phyloP scores from a whole-genome alignment of 768 basidiomycete species.

The Pulveroboletus sp. region DNA sequence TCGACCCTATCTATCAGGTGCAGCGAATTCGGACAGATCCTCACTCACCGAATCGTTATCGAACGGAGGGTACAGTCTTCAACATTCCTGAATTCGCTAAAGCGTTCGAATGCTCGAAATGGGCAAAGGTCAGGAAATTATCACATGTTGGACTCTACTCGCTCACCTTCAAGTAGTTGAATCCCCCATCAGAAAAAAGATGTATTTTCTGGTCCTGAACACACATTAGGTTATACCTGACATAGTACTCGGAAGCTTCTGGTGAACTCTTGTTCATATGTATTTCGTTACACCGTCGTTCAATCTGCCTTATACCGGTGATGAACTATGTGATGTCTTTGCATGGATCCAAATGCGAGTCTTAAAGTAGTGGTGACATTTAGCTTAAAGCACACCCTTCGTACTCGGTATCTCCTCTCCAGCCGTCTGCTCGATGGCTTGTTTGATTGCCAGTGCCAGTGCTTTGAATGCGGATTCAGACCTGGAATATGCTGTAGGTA shows the following conservation, averaged over 20 bases:
- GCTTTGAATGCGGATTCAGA: slow-evolving; percentile 99
- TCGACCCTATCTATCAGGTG: slow-evolving; percentile 38
- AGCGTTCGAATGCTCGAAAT: slow-evolving; percentile 77
- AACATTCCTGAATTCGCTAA: slow-evolving; percentile 87
- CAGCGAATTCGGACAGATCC: slow-evolving; percentile 83
- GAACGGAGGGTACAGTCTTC: slow-evolving; percentile 80
- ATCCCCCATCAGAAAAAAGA: slow-evolving; percentile 73
- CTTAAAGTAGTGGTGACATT: background rate
- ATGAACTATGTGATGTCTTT: slow-evolving; percentile 2
- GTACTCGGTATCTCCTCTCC: slow-evolving; percentile 92
- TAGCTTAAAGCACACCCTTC: slow-evolving; percentile 82
- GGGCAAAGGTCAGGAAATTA: slow-evolving; percentile 56
- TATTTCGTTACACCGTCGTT: slow-evolving; percentile 12
- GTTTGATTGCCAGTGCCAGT: slow-evolving; percentile 86
- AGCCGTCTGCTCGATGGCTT: slow-evolving; percentile 90
- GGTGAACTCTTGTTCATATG: slow-evolving; percentile 8
- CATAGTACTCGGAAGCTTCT: slow-evolving; percentile 1
- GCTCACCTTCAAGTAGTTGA: slow-evolving; percentile 46
- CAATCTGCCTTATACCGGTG: background rate
- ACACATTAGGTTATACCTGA: slow-evolving; percentile 1
- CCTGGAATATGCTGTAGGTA: slow-evolving; percentile 38
- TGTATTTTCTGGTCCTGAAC: slow-evolving; percentile 74
- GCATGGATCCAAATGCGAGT: background rate
- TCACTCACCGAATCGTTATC: slow-evolving; percentile 75
- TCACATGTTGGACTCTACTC: background rate